Base-by-base conservation (phyloP, 192 early-diverging fungal species). In the Coemansia sp. region DNA sequence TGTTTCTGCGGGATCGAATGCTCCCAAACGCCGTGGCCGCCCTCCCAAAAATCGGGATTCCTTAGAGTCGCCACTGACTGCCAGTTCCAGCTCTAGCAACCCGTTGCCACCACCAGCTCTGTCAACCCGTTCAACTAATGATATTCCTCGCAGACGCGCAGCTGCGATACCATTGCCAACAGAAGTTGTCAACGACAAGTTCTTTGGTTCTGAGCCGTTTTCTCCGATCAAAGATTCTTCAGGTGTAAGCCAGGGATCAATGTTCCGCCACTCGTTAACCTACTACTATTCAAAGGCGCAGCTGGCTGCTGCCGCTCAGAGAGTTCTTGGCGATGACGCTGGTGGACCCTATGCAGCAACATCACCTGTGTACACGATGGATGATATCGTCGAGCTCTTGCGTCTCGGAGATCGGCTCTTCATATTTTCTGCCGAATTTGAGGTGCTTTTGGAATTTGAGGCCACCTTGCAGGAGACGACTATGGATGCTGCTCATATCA, bases 351-450 rank as follows among this genome's bases (percentile, higher is more conserved):
- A 23, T 5, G 58, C 37, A 21, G 22, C 43, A 17, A 15, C 19
- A 12, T 11, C 22, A 17, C 41, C 38, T 10, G 54, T 45, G 43
- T 71, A 71, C 30, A 40, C 57, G 22, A 46, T 46, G 10, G 30
- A 55, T 1, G 68, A 77, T 40, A 47, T 77, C 57, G 18, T 34
- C 21, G 43, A 47, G 34, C 57, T 77, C 46, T 50, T 77, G 59
- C 55, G 38, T 2, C 23, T 55, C 0, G 74, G 74, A 43, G 74
- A 78, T n/a, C 52, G 61, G 64, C 63, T 78, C 33, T 78, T 57
- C 57, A 67, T 78, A 39, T 58, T 12, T 40, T 52, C 74, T 45
- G 60, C 74, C 42, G 74, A 78, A 65, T 66, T 78, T 27, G 68
- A 70, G 58, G 61, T 54, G 22, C 55, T 78, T 30, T 57, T 70